Evolutionary conservation across 129 eudicot genomes (phyloP).

Genomic region (Flaveria sonorensis): DNA sequence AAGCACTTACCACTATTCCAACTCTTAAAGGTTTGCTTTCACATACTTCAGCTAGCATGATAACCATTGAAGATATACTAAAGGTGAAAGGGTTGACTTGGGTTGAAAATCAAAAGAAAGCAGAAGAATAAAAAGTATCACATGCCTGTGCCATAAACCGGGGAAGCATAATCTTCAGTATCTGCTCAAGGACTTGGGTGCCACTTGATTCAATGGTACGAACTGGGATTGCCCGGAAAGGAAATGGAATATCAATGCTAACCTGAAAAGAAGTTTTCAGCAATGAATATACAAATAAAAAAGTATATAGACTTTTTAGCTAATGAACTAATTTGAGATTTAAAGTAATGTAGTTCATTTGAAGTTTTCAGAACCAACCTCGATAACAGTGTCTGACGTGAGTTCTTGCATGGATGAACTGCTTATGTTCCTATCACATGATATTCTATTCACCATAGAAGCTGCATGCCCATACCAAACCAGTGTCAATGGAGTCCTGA

Average conservation of each 20-base stretch:
- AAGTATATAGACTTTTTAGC: background rate
- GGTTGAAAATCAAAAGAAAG: background rate
- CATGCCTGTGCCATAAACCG: constrained; percentile 88
- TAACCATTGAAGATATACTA: background rate
- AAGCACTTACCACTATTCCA: too few species aligned
- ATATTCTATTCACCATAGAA: constrained; percentile 88
- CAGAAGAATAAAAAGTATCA: background rate
- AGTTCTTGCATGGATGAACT: constrained; percentile 59
- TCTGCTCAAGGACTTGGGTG: constrained; percentile 83
- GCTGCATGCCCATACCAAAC: constrained; percentile 99
- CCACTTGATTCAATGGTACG: constrained; percentile 84
- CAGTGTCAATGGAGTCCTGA: constrained; percentile 96
- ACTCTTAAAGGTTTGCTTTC: too few species aligned
- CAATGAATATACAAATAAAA: background rate
- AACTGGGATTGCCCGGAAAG: constrained; percentile 77
- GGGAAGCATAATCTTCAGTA: constrained; percentile 86
- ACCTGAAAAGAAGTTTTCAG: constrained; percentile 48
- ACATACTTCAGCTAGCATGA: background rate
- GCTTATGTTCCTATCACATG: constrained; percentile 55
- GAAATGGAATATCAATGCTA: constrained; percentile 84
- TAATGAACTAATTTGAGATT: too few species aligned
- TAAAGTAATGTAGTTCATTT: background rate
- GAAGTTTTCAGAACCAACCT: constrained; percentile 46
- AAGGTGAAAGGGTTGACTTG: background rate
- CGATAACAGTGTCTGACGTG: constrained; percentile 81